These are phyloP conservation scores for Pythium biforme DNA, from an alignment of 352 stramenopile genomes.

Conservation along the genomic window DNA sequence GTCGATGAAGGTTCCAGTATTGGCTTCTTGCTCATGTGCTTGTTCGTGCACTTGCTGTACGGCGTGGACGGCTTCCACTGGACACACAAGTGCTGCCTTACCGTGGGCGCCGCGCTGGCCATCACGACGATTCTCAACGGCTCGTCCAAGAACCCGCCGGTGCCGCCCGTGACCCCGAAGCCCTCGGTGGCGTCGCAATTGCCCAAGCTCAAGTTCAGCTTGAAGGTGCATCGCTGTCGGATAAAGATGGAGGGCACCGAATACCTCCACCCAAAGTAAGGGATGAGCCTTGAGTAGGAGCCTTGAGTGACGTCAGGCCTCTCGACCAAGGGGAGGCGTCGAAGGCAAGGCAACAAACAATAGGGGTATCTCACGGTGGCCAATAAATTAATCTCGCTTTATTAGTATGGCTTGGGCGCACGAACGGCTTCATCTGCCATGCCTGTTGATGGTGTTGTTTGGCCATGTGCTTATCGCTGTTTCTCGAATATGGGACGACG, in stretches of 20 bases:
- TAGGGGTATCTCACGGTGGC: constrained; percentile 8
- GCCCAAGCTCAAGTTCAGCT: constrained; percentile 72
- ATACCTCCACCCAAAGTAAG: constrained; percentile 51
- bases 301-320: no score
- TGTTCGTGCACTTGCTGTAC: constrained; percentile 82
- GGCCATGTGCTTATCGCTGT: neutral
- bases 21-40: constrained; percentile 78
- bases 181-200: constrained; percentile 55
- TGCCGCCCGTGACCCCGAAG: constrained; percentile 39
- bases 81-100: constrained; percentile 85
- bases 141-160: constrained; percentile 36
- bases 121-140: constrained; percentile 84
- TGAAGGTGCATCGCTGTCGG: constrained; percentile 77
- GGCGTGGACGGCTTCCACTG: constrained; percentile 85
- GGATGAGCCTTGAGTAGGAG: no score
- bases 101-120: constrained; percentile 68
- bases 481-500: neutral
- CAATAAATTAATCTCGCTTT: constrained; percentile 37
- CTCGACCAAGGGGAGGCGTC: no score
- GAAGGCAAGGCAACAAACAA: neutral
- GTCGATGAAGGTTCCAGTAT: constrained; percentile 77
- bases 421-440: constrained; percentile 20
- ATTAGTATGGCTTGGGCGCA: constrained; percentile 12
- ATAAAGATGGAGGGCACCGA: constrained; percentile 80
- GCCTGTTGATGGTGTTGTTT: constrained; percentile 6